phyloP scores from a whole-genome alignment of 148 eudicot genomes.

The Fagopyrum tataricum region DNA sequence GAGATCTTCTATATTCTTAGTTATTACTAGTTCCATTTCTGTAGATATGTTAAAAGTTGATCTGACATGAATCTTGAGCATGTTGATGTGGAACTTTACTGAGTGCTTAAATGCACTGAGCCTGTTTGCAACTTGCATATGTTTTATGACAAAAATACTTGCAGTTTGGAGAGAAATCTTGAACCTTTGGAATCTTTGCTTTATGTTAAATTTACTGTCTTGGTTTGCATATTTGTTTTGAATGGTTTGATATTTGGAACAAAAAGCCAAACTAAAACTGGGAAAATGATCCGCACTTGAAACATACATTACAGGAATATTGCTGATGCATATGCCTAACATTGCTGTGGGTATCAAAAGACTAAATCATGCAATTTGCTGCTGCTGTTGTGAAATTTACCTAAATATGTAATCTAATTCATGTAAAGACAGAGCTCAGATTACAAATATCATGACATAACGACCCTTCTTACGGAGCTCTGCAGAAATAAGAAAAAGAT shows the following conservation, averaged over 20 bases:
- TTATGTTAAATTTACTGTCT: not conserved
- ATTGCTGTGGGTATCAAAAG: not conserved
- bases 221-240: not conserved
- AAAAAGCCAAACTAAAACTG: not conserved
- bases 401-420: not conserved
- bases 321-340: not conserved
- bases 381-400: not conserved
- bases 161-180: not conserved
- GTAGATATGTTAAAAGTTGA: not conserved
- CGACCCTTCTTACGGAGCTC: not conserved
- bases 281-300: not conserved
- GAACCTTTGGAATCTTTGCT: not conserved
- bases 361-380: too few relatives aligned
- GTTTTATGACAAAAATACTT: not conserved
- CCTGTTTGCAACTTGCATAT: not conserved
- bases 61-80: not conserved
- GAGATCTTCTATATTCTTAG: not conserved
- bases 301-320: not conserved
- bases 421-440: not conserved
- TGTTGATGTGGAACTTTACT: not conserved
- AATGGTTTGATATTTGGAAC: not conserved
- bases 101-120: not conserved
- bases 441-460: not conserved
- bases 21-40: not conserved
- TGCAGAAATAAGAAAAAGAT: not conserved